Conservation (phyloP, 2,329 filamentous ascomycete genomes). For the Stylonectria norvegica region DNA sequence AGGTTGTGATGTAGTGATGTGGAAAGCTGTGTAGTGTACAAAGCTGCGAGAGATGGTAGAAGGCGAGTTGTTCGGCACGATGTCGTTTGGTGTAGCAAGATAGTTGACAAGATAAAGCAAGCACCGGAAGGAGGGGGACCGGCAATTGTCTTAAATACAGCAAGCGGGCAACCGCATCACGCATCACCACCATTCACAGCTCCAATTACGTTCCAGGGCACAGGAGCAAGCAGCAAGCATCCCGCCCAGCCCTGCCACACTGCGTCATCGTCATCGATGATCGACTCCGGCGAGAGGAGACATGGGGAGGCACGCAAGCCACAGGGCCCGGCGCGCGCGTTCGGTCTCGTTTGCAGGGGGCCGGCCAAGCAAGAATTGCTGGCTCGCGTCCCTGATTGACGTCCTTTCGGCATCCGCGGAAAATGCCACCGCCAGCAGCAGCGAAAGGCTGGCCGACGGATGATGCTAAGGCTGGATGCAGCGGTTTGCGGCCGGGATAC, state of each 20-base stretch:
- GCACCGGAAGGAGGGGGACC: slow-evolving; percentile 10
- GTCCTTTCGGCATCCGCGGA: too few relatives aligned
- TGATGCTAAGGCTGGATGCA: too few relatives aligned
- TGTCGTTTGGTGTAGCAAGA: slow-evolving; percentile 2
- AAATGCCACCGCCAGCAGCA: too few relatives aligned
- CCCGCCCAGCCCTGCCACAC: background rate
- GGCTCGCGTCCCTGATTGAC: background rate
- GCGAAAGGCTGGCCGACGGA: too few relatives aligned
- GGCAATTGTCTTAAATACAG: slow-evolving; percentile 23
- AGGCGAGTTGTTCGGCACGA: slow-evolving; percentile 4
- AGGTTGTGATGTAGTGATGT: too few relatives aligned
- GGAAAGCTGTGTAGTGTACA: slow-evolving; percentile 4
- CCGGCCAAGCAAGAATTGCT: too few relatives aligned
- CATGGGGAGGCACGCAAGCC: background rate
- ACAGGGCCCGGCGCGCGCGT: background rate
- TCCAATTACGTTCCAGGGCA: background rate
- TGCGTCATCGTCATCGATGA: slow-evolving; percentile 1
- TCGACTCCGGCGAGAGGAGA: too few relatives aligned
- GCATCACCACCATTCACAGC: background rate
- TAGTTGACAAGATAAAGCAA: background rate
- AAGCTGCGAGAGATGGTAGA: slow-evolving; percentile 6
- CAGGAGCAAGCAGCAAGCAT: background rate
- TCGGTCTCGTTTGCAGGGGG: too few relatives aligned
- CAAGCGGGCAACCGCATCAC: slow-evolving; percentile 2
- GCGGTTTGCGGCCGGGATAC: too few relatives aligned